phyloP scores from a whole-genome alignment of 1,284 basidiomycete genomes.

The Cryptococcus deneoformans region DNA sequence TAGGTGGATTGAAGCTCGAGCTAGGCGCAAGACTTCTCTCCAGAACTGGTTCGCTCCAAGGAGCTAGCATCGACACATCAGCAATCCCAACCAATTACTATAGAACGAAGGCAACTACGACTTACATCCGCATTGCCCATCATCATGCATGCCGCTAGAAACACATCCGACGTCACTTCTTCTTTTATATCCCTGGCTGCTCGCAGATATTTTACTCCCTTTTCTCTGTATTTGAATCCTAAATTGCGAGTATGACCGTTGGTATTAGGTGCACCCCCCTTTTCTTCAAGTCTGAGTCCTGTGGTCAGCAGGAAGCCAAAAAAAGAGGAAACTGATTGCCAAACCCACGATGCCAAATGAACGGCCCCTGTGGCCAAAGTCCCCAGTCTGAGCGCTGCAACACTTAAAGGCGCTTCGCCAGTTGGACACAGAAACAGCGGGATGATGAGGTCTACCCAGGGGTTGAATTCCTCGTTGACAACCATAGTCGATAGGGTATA shows the following conservation, averaged over 20 bases:
- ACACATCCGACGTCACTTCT: conserved; percentile 32
- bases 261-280: conserved; percentile 1
- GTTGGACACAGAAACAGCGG: conserved; percentile 37
- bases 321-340: background rate
- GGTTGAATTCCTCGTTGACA: conserved; percentile 38
- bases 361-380: conserved; percentile 39
- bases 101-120: background rate
- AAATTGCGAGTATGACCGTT: conserved; percentile 18
- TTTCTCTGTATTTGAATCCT: conserved; percentile 22
- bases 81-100: no score
- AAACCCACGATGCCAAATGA: conserved; percentile 23
- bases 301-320: background rate
- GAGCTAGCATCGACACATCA: conserved; percentile 14
- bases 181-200: conserved; percentile 18
- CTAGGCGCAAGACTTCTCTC: conserved; percentile 32
- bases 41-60: conserved; percentile 30
- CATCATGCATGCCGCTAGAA: conserved; percentile 27
- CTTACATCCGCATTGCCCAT: conserved; percentile 31
- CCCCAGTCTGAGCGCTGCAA: conserved; percentile 27
- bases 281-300: conserved; percentile 13
- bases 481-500: conserved; percentile 42
- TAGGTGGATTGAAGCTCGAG: conserved; percentile 20
- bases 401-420: conserved; percentile 24
- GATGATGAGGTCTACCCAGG: conserved; percentile 37
- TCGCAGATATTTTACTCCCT: conserved; percentile 25